These are phyloP conservation scores for Polytrichum commune DNA, from an alignment of 225 moss, liverwort and hornwort species.

Conservation along the genomic window DNA sequence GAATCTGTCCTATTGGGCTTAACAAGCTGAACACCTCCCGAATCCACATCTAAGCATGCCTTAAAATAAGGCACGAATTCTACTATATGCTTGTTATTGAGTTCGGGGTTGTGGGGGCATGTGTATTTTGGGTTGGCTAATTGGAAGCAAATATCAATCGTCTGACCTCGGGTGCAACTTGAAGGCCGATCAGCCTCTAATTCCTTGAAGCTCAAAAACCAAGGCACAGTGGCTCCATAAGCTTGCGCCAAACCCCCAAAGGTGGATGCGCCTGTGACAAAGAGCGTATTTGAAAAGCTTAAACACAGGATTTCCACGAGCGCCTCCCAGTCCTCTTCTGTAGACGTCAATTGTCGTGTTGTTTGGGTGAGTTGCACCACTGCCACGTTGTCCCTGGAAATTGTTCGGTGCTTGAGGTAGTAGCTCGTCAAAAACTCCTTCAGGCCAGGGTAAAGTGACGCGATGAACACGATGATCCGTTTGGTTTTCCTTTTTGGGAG, in stretches of 20 bases:
- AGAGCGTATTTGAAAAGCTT: slow-evolving; percentile 36
- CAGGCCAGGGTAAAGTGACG: slow-evolving; percentile 37
- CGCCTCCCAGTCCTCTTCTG: slow-evolving; percentile 52
- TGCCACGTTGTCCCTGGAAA: slow-evolving; percentile 15
- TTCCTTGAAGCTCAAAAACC: slow-evolving; percentile 29
- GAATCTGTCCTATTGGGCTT: not conserved
- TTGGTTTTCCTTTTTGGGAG: not conserved
- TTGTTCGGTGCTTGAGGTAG: slow-evolving; percentile 12
- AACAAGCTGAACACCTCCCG: slow-evolving; percentile 42
- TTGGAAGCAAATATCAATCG: slow-evolving; percentile 33
- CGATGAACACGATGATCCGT: slow-evolving; percentile 27
- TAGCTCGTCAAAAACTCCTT: slow-evolving; percentile 13
- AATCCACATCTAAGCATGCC: slow-evolving; percentile 22
- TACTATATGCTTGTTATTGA: not conserved
- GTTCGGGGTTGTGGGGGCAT: slow-evolving; percentile 22
- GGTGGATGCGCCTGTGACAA: slow-evolving; percentile 29
- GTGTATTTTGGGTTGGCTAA: not conserved
- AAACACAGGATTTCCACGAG: slow-evolving; percentile 36
- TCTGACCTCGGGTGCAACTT: slow-evolving; percentile 28
- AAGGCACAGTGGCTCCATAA: slow-evolving; percentile 41
- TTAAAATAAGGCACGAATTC: slow-evolving; percentile 29
- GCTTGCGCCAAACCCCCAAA: slow-evolving; percentile 41
- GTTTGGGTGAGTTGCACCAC: slow-evolving; percentile 54
- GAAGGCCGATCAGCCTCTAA: slow-evolving; percentile 5
- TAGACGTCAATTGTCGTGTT: slow-evolving; percentile 30